Conservation (phyloP, 208 protist species). For the Acanthamoeba triangularis region DNA sequence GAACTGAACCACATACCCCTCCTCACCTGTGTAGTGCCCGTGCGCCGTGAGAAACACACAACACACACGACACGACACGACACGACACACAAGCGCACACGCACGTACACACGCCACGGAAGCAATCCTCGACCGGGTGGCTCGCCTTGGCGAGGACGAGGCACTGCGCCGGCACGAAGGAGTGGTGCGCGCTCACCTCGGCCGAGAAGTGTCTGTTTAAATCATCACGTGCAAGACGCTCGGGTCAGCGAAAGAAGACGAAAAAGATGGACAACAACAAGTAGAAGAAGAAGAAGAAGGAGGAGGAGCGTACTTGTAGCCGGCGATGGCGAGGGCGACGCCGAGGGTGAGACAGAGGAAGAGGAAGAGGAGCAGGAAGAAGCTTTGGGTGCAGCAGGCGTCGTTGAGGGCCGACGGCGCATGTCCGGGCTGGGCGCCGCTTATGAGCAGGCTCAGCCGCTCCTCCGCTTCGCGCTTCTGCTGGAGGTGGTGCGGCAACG, state of each 20-base stretch:
- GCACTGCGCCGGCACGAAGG: not conserved
- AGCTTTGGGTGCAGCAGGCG: slow-evolving; percentile 31
- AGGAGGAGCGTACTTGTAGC: not conserved
- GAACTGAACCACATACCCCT: not conserved
- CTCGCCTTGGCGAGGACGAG: not conserved
- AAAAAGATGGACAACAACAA: not conserved
- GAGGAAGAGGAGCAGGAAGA: slow-evolving; percentile 30
- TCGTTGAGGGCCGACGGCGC: not conserved
- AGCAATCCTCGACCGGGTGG: slow-evolving; percentile 4
- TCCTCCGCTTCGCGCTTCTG: not conserved
- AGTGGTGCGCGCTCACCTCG: not conserved
- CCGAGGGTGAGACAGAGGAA: not conserved
- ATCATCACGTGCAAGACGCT: not conserved
- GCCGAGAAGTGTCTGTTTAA: not conserved
- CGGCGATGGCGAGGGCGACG: not conserved
- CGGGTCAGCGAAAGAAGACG: not conserved
- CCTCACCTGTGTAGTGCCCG: not conserved
- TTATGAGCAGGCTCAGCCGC: not conserved
- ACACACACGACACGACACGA: not conserved
- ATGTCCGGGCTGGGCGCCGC: not conserved
- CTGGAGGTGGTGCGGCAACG: not conserved
- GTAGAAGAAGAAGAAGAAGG: not conserved
- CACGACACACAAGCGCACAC: not conserved
- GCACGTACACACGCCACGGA: not conserved
- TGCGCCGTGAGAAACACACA: not conserved